Base-by-base conservation (phyloP, 768 basidiomycete species). In the Pulveroboletus sp. region DNA sequence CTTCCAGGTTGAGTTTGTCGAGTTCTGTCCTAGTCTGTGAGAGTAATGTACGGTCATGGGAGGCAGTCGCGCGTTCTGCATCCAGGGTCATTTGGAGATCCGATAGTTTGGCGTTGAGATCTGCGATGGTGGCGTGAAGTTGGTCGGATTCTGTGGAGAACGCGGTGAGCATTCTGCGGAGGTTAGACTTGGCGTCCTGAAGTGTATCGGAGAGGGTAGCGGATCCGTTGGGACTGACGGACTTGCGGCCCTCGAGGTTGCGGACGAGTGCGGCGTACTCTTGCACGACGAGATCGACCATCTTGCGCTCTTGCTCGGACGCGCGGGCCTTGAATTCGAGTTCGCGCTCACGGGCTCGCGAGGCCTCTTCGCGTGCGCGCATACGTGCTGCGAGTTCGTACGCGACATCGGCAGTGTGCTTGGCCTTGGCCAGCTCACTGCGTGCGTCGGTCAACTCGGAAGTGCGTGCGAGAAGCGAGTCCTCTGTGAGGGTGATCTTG, bases 241-340 rank as follows among this genome's bases (percentile, higher is more conserved):
- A 66, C 47, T 63, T 63, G 50, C 75, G 71, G 16, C 74, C 73
- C 58, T 88, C 83, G 46, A 89, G 71, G 2, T 68, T 73, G 17
- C 86, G 74, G 12, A 90, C 89, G 13, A 91, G 76, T 50, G 80
- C 80, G 0, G 89, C 89, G 45, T 91, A 91, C 55, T 90, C 85
- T 44, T 76, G 71, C 14, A 90, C 76, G 5, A 81, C 83, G 26
- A 76, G 61, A 49, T 90, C 87, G 34, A 76, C 74, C 62, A 87
- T 78, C 55, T 72, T 75, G 29, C 71, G 68, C 53, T 83, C 78
- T 62, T 86, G 82, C 52, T 83, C 77, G 4, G 76, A 75, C 19
- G 68, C 71, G 31, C 67, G 70, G 4, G 80, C 63, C 55, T 65
- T 75, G 53, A 71, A 53, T 54, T 76, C 71, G 43, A 85, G 61